Evolutionary conservation across 352 stramenopile species (phyloP).

Genomic region (Phytophthora macrochlamydospora): DNA sequence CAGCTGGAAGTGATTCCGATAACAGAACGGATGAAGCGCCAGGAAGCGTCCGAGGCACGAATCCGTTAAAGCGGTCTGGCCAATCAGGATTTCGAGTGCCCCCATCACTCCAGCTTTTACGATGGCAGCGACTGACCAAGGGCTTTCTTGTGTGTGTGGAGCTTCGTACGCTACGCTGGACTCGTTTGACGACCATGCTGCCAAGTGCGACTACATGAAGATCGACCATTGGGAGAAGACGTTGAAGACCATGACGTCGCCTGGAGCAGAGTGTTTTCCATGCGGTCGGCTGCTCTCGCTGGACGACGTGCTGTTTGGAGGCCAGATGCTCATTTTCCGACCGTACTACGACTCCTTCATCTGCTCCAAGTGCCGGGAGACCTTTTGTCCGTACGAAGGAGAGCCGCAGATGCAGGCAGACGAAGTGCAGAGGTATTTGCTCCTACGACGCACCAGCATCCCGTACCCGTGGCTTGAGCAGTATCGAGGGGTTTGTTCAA

Average conservation of each 20-base stretch:
- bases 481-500: slow-evolving; percentile 24
- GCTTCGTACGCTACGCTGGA: slow-evolving; percentile 9
- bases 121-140: not conserved
- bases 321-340: slow-evolving; percentile 29
- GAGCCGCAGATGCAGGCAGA: slow-evolving; percentile 18
- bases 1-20: not conserved
- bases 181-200: slow-evolving; percentile 14
- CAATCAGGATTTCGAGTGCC: not conserved
- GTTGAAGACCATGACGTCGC: slow-evolving; percentile 22
- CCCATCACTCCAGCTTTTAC: not conserved
- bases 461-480: slow-evolving; percentile 26
- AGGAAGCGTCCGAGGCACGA: not conserved
- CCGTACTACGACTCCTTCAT: slow-evolving; percentile 27
- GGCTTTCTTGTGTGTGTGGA: slow-evolving; percentile 15
- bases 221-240: slow-evolving; percentile 22
- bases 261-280: slow-evolving; percentile 28
- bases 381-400: slow-evolving; percentile 31
- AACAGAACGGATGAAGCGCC: not conserved
- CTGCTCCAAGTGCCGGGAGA: slow-evolving; percentile 25
- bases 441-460: slow-evolving; percentile 21
- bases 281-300: slow-evolving; percentile 25
- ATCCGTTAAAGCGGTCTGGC: not conserved
- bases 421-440: slow-evolving; percentile 30
- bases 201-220: slow-evolving; percentile 20
- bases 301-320: slow-evolving; percentile 28